Evolutionary conservation across 345 rosid species (phyloP), one percentile per base, ranked within the genome.

Genomic region (Gossypioides kirkii): DNA sequence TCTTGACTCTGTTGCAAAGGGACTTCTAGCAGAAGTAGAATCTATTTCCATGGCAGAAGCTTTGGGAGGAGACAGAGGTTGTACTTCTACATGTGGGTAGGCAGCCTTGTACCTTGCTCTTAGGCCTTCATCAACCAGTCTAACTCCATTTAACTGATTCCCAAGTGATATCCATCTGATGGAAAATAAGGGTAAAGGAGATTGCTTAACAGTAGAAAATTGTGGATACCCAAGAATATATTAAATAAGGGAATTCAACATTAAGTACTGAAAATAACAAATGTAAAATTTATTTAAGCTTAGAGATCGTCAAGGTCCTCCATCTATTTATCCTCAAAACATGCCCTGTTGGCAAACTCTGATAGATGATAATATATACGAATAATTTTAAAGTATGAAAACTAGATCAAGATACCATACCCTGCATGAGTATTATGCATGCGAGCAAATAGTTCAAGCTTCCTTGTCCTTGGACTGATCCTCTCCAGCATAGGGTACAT

Each of bases 381-480:
- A 9, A 41, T 20, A 20, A 42, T 18, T 56, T 41, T 71, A 22
- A 42, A 72, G 25, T 10, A 12, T 16, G 50, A 22, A 41, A 16
- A 42, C 1, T 25, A 46, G 59, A 63, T 61, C 11, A n/a, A 63
- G 69, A 74, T 64, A 42, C 17, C 59, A 56, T 49, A 95, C 99
- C 99, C 99, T 14, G 99, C 90, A 52, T 92, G 99, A 81, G 99
- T 94, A 77, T 95, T 92, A 83, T 95, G 98, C 99, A 92, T 95
- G 63, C 98, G 98, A 67, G 98, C 99, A 78, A 92, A 95, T 77
- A 95, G 76, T 82, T 95, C 97, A 71, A 95, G 84, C 78, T 92
- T 95, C 79, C 98, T 87, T 77, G 99, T 92, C 83, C 93, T 84
- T 18, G 98, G 99, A 84, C 96, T 92, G 73, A 92, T 88, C 82